Evolutionary conservation across 208 protist genomes (phyloP), one percentile per base, ranked within the genome.

Genomic region (Acanthamoeba sp.): DNA sequence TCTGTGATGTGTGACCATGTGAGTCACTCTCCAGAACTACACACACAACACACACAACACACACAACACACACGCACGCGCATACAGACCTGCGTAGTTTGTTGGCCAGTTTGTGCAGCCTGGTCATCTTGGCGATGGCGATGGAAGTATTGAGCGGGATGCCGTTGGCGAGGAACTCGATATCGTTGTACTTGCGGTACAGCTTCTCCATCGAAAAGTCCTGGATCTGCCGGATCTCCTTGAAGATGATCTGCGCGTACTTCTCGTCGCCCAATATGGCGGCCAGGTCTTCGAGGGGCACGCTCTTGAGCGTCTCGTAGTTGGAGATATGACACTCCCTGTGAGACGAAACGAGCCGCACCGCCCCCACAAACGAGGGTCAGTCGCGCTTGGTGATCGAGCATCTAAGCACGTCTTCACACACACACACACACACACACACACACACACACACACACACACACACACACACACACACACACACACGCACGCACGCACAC

Each of bases 231-330:
- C 20, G 34, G 14, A 84, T 84, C 73, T 84, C 73, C 42, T 84
- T 84, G 38, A 84, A 34, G 73, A 84, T 84, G 20, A 84, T 84
- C 42, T 84, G 73, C 24, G 73, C 73, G 73, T 84, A 84, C 73
- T 84, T 84, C 10, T 84, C 73, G 22, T 84, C n/a, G 42, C 73
- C 73, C 24, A 84, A 24, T 4, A 84, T 84, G 9, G 73, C 73
- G 12, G 73, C n/a, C 40, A 84, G 22, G 40, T 84, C 73, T 29
- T 84, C 73, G 22, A 84, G 73, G 1, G 73, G 73, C 40, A 84
- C 73, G 40, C 73, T 84, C 73, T 84, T 84, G 2, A 84, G 73
- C 48, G 73, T 84, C 73, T 84, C 73, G 27, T 84, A 84, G 73
- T 84, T 84, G 29, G 38, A 84, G 10, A 84, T 84, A 24, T 84